These are phyloP conservation scores for Cordyceps javanica DNA, from an alignment of 2,329 filamentous ascomycete species.

Conservation along the genomic window DNA sequence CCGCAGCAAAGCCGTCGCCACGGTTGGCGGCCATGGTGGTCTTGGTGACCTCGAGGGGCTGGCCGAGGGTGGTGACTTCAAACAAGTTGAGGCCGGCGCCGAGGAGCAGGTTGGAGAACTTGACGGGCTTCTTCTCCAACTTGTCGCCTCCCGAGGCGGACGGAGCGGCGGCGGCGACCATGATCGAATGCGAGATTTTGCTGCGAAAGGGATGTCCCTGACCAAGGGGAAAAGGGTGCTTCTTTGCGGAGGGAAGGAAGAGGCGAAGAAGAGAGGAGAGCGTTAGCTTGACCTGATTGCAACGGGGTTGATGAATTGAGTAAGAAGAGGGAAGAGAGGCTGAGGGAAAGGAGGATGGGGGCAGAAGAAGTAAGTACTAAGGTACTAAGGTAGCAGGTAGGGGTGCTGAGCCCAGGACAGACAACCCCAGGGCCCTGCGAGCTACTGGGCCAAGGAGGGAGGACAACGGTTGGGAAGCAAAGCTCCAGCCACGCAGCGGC, in stretches of 20 bases:
- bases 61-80: conserved; percentile 62
- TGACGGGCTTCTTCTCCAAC: conserved; percentile 98
- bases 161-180: conserved; percentile 55
- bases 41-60: conserved; percentile 98
- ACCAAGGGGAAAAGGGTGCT: conserved; percentile 93
- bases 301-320: neutral
- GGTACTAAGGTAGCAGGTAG: too few species aligned
- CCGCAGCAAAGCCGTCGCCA: conserved; percentile 74
- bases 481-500: neutral
- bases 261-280: conserved; percentile 16
- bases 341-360: neutral
- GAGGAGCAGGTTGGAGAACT: conserved; percentile 97
- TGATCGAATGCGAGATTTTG: conserved; percentile 35
- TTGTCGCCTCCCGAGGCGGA: conserved; percentile 39
- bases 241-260: conserved; percentile 56
- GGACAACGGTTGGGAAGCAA: neutral
- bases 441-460: too few species aligned
- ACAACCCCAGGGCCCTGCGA: too few species aligned
- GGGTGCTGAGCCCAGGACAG: neutral
- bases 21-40: conserved; percentile 99
- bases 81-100: conserved; percentile 94
- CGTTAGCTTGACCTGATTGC: neutral
- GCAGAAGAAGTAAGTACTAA: neutral
- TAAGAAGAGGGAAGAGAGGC: neutral
- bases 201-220: conserved; percentile 67